Evolutionary conservation across 2,329 filamentous ascomycete genomes (phyloP).

Genomic region (Bipolaris zeicola): DNA sequence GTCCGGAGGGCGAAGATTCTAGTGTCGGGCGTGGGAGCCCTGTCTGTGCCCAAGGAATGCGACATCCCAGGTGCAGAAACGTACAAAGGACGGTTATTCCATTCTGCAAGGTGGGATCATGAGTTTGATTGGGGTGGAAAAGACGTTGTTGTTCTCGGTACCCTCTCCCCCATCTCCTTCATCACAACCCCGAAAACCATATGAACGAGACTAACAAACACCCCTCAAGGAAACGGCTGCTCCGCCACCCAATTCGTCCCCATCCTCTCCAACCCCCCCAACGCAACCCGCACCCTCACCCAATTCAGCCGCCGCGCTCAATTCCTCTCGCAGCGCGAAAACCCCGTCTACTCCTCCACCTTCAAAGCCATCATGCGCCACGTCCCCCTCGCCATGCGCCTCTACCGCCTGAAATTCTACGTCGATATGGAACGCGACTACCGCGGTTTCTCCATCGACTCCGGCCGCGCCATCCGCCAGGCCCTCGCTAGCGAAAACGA

Average conservation of each 20-base stretch:
- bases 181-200: too few species aligned
- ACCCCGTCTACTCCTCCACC: constrained; percentile 48
- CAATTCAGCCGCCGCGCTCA: constrained; percentile 60
- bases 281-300: constrained; percentile 48
- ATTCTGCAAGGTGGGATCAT: constrained; percentile 52
- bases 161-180: background rate
- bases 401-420: constrained; percentile 53
- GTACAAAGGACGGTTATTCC: constrained; percentile 49
- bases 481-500: constrained; percentile 47
- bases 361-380: constrained; percentile 56
- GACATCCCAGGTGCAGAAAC: constrained; percentile 53
- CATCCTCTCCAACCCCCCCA: constrained; percentile 47
- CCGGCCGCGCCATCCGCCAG: constrained; percentile 46
- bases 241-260: constrained; percentile 57
- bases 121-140: constrained; percentile 55
- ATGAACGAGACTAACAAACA: background rate
- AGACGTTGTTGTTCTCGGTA: constrained; percentile 40
- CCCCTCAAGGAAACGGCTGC: constrained; percentile 51
- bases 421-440: constrained; percentile 54
- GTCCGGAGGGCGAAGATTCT: constrained; percentile 34
- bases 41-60: constrained; percentile 42
- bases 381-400: constrained; percentile 53
- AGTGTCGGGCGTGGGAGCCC: constrained; percentile 35
- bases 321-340: constrained; percentile 55
- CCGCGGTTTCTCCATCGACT: constrained; percentile 49